Base-by-base conservation (phyloP, 2,329 filamentous ascomycete genomes). In the Onygenales sp. region DNA sequence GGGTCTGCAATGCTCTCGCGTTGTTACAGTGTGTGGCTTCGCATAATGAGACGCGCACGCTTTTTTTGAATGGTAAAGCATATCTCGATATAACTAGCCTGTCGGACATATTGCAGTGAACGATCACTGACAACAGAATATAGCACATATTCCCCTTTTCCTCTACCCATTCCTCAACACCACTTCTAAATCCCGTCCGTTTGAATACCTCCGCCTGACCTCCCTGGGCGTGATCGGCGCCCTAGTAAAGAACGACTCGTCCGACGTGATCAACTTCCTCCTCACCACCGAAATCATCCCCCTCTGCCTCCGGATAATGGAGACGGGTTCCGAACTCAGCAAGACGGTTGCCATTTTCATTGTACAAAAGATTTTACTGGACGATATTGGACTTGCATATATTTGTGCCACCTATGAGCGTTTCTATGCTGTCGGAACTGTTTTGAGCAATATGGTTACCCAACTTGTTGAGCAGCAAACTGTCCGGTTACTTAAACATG, bases 301-400 rank as follows among this genome's bases (percentile, higher is more conserved):
- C 8, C 82, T 98, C 10, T 98, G 93, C 70, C 84, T 98, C 44
- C 85, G 93, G 56, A 98, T 98, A 66, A 98, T 98, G 93, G 93
- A 98, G 76, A 98, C 93, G 0, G 93, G 93, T 49, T 96, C 91
- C 0, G 93, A 98, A 72, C 80, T 98, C 56, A 96, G 90, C 77
- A 98, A 98, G 77, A 98, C 93, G 0, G 93, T 98, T 11, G 93
- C 93, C 54, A 98, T 98, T 64, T 98, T 98, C 76, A 98, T 98
- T 63, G 93, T 98, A 14, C 93, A 98, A 73, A 98, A 98, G 79
- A 98, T 98, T 31, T 75, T 98, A 51, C 81, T 98, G 2, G 93
- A 98, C 66, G 93, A 98, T 64, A 92, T 95, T 63, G 93, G 93
- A 3, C 80, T 98, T 57, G 93, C 93, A 65, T 98, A 98, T 71